phyloP scores from a whole-genome alignment of 208 protist species.

The Hexamita inflata region DNA sequence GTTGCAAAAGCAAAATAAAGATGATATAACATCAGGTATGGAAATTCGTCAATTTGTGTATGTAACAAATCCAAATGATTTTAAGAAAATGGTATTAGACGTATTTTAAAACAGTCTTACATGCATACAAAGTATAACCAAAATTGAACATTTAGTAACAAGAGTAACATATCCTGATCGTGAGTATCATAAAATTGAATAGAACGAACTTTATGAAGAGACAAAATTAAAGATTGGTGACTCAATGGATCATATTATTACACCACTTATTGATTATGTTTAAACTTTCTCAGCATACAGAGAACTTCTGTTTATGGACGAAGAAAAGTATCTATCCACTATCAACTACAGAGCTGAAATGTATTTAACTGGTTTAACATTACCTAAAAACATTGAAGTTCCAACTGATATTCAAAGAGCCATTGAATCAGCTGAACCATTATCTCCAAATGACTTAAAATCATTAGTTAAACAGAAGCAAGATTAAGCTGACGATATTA shows the following conservation, averaged over 20 bases:
- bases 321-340: conserved; percentile 7
- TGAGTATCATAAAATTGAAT: no score
- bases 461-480: neutral
- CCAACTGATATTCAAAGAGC: neutral
- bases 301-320: conserved; percentile 7
- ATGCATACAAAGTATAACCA: neutral
- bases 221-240: neutral
- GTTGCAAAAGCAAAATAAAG: no score
- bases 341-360: conserved; percentile 9
- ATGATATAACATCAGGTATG: neutral
- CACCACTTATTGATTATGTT: conserved; percentile 5
- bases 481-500: neutral
- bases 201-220: neutral
- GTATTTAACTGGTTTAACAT: neutral
- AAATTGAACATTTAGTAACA: neutral
- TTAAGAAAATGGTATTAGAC: neutral
- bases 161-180: neutral
- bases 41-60: neutral
- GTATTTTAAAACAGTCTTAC: neutral
- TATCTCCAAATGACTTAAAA: conserved; percentile 14
- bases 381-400: neutral
- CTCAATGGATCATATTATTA: neutral
- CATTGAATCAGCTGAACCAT: neutral
- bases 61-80: neutral
- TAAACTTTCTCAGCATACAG: neutral